Percentiles rank a stretch among this genome's conserved stretches.
Conservation (phyloP, 345 rosid genomes). For the Populus pruinosa region DNA sequence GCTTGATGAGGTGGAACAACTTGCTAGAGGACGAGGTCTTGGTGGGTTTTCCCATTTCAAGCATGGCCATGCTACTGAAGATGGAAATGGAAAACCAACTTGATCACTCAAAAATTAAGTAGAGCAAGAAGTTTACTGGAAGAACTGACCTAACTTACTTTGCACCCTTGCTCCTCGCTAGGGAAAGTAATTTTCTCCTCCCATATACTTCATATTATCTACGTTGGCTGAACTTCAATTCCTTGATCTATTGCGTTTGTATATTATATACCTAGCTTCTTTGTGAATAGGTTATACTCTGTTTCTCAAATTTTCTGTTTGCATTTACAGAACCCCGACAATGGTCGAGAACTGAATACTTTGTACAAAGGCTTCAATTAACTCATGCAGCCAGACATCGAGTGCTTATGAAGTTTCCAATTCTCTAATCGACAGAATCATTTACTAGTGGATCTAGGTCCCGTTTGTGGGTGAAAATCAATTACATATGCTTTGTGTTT, state of each 20-base stretch:
- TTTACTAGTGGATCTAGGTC: too few relatives aligned
- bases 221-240: background rate
- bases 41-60: slow-evolving; percentile 23
- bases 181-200: background rate
- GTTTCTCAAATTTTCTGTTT: background rate
- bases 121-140: background rate
- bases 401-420: background rate
- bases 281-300: too few relatives aligned
- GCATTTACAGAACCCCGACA: background rate
- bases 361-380: background rate
- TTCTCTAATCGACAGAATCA: background rate
- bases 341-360: background rate
- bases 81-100: slow-evolving; percentile 27
- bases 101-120: slow-evolving; percentile 12
- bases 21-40: slow-evolving; percentile 34
- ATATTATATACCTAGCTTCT: background rate
- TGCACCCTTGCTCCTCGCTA: background rate
- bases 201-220: background rate
- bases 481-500: background rate
- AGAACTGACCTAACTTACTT: background rate
- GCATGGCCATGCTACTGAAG: slow-evolving; percentile 17
- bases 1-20: slow-evolving; percentile 44
- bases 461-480: too few relatives aligned
- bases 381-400: background rate
- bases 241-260: background rate